These are phyloP conservation scores for Leccinum subgranulosum DNA, from an alignment of 768 basidiomycete species.

Conservation along the genomic window DNA sequence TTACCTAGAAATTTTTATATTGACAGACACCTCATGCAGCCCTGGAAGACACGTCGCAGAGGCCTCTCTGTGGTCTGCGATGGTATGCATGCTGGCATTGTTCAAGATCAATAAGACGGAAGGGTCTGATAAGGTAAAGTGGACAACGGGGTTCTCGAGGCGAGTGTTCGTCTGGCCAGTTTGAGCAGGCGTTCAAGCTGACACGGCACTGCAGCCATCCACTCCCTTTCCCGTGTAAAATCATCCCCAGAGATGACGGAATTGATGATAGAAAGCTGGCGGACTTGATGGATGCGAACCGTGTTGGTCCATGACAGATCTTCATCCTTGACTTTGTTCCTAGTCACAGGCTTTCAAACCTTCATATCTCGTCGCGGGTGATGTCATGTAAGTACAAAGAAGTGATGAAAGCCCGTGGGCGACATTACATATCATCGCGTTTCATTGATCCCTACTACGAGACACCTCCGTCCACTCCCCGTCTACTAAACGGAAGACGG, in stretches of 20 bases:
- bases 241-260: background rate
- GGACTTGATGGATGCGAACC: background rate
- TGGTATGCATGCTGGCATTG: constrained; percentile 13
- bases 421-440: background rate
- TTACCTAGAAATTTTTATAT: background rate
- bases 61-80: constrained; percentile 22
- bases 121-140: constrained; percentile 17
- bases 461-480: background rate
- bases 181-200: background rate
- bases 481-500: background rate
- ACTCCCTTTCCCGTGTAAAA: constrained; percentile 2
- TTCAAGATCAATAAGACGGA: constrained; percentile 18
- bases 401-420: background rate
- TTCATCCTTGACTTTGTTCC: background rate
- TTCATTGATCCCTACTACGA: background rate
- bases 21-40: background rate
- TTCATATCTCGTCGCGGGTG: background rate
- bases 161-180: background rate
- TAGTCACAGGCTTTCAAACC: too few species aligned
- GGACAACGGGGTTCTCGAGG: constrained; percentile 14
- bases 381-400: background rate
- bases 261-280: background rate
- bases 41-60: constrained; percentile 23
- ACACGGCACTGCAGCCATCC: constrained; percentile 8
- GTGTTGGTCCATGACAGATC: background rate